Percentiles rank a stretch among this genome's conserved stretches.
These are phyloP conservation scores for Pseudozyma sp. DNA, from an alignment of 1,284 basidiomycete species.

Conservation along the genomic window DNA sequence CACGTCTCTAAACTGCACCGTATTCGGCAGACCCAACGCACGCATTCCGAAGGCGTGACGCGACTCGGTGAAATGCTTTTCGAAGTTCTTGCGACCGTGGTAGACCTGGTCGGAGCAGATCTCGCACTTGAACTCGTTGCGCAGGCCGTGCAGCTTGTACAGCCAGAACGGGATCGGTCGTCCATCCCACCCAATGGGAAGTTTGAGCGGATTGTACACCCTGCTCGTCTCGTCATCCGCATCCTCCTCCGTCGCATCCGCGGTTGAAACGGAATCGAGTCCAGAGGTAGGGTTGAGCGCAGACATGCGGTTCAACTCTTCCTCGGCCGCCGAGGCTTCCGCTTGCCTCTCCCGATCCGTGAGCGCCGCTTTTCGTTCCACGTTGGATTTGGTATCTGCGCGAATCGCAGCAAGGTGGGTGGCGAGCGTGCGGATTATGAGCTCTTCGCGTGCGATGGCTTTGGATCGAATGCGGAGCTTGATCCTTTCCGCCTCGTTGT, in stretches of 20 bases:
- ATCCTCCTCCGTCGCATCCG: conserved; percentile 29
- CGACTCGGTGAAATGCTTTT: conserved; percentile 92
- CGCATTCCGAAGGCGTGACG: conserved; percentile 98
- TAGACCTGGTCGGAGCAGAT: conserved; percentile 81
- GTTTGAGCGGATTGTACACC: conserved; percentile 96
- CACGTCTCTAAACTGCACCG: conserved; percentile 98
- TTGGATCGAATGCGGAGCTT: conserved; percentile 47
- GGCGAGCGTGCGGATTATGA: conserved; percentile 44
- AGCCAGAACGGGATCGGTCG: conserved; percentile 99
- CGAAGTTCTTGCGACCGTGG: conserved; percentile 93
- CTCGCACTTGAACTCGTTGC: conserved; percentile 96
- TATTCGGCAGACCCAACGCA: conserved; percentile 94
- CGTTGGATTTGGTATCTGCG: conserved; percentile 83
- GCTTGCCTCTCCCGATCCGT: conserved; percentile 96
- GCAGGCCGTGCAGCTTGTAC: conserved; percentile 96
- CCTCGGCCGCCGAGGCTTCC: conserved; percentile 77
- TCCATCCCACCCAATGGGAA: conserved; percentile 97
- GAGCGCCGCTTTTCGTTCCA: conserved; percentile 93
- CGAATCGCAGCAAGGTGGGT: conserved; percentile 42
- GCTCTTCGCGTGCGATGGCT: conserved; percentile 58
- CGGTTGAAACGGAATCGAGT: conserved; percentile 21
- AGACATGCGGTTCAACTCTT: conserved; percentile 51
- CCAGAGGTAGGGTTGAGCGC: conserved; percentile 31
- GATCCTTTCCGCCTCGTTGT: conserved; percentile 27
- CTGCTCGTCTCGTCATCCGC: conserved; percentile 76